Base-by-base conservation (phyloP, 306 rosid species). In the Trichosanthes truncata region DNA sequence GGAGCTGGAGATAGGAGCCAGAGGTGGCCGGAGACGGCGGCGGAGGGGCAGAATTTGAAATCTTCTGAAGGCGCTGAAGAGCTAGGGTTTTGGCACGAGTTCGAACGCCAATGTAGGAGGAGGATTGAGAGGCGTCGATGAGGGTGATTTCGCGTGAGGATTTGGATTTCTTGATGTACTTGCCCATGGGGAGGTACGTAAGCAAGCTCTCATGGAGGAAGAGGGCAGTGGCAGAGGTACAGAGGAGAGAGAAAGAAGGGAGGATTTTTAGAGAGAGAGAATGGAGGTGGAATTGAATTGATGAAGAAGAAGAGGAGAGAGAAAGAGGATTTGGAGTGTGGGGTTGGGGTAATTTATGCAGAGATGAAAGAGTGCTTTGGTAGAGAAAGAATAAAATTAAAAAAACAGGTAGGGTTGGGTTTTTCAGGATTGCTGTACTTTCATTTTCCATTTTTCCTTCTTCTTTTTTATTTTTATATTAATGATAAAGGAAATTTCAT, bases 81-180 rank as follows among this genome's bases (percentile, higher is more conserved):
- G 99, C 99, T 83, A 93, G 90, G 89, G 98, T 95, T 88, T 90
- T 91, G 79, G 99, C 97, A 11, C 99, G 92, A 40, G 99, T 95
- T 33, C 96, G 88, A 38, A 95, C 99, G 18, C 99, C 98, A 40
- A 81, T 83, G 78, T 91, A 81, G 76, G 92, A 69, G 48, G 73
- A 68, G 9, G 73, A 66, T 31, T 87, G 91, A 1, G 94, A 74
- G 49, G 87, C 85, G 52, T 95, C 97, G 86, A 91, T 83, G 2
- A 91, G 85, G 1, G 96, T 82, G 10, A 90, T 77, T 43, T 93
- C 92, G 13, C 87, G 88, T 2, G 88, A 55, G 4, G 93, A 78
- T 67, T 95, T 93, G 41, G 91, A 80, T 84, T 91, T 93, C 87
- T 86, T 90, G 90, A 93, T 93, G 90, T 95, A 95, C 88, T 91